These are phyloP conservation scores for Hysterangium stoloniferum DNA, from an alignment of 768 basidiomycete genomes.

Conservation along the genomic window DNA sequence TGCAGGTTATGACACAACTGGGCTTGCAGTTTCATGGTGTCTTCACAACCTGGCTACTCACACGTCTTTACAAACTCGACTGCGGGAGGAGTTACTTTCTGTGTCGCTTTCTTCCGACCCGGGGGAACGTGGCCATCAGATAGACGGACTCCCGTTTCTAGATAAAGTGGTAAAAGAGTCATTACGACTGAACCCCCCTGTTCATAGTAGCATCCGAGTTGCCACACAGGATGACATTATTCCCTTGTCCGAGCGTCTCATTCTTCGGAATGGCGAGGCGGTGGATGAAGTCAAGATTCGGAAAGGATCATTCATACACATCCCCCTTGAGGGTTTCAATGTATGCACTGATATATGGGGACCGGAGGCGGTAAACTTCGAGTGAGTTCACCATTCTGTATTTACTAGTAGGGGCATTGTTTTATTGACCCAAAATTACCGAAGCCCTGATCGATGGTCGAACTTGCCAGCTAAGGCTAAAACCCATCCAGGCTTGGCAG, in stretches of 20 bases:
- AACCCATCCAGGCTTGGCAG: constrained; percentile 39
- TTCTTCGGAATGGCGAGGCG: constrained; percentile 28
- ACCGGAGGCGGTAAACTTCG: constrained; percentile 42
- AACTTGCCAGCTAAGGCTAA: constrained; percentile 30
- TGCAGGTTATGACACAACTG: constrained; percentile 54
- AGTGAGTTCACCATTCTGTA: constrained; percentile 31
- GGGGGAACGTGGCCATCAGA: constrained; percentile 22
- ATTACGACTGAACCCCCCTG: constrained; percentile 70
- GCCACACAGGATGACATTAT: constrained; percentile 73
- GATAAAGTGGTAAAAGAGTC: constrained; percentile 72
- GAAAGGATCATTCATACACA: constrained; percentile 49
- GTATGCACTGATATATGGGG: constrained; percentile 48
- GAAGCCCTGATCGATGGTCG: constrained; percentile 49
- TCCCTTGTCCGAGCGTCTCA: constrained; percentile 45
- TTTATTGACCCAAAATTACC: constrained; percentile 8
- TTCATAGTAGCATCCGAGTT: constrained; percentile 52
- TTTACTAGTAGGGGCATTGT: constrained; percentile 1
- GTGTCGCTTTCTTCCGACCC: constrained; percentile 12
- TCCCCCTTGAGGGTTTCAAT: constrained; percentile 52
- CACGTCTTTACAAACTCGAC: constrained; percentile 44
- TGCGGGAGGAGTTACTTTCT: constrained; percentile 42
- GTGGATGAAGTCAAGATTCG: constrained; percentile 32
- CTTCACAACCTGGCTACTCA: constrained; percentile 47
- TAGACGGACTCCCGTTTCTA: constrained; percentile 57
- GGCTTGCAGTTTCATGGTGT: constrained; percentile 51